These are phyloP conservation scores for Drosera spatulata DNA, from an alignment of 179 eudicot species.

Conservation along the genomic window DNA sequence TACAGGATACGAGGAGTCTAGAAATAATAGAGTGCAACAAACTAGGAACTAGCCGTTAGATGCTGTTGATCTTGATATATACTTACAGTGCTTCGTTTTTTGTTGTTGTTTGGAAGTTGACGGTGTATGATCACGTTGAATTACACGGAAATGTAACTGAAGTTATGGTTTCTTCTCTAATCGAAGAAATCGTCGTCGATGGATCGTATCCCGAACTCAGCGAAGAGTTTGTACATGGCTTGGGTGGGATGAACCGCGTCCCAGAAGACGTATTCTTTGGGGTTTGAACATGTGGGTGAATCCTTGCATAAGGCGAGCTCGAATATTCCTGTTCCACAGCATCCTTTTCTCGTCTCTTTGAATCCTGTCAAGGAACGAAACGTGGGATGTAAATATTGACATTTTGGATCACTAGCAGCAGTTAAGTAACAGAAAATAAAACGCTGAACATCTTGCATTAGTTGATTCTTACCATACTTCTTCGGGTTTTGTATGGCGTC, in stretches of 20 bases:
- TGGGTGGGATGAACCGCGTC: slow-evolving; percentile 14
- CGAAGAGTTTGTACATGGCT: slow-evolving; percentile 19
- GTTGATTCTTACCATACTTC: slow-evolving; percentile 17
- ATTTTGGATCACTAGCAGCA: not conserved
- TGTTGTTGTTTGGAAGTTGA: no score
- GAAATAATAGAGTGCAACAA: no score
- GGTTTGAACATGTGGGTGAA: slow-evolving; percentile 26
- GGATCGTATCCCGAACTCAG: slow-evolving; percentile 16
- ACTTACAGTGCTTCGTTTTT: no score
- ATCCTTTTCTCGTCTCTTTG: slow-evolving; percentile 7
- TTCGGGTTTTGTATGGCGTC: slow-evolving; percentile 22
- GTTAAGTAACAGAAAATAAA: not conserved
- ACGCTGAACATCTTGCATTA: not conserved
- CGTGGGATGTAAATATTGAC: not conserved
- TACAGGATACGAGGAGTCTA: no score
- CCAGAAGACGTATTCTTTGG: slow-evolving; percentile 4
- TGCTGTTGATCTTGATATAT: no score
- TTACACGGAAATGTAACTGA: no score
- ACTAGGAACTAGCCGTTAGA: no score
- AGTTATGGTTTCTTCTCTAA: no score
- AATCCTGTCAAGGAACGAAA: slow-evolving; percentile 2
- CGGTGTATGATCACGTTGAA: no score
- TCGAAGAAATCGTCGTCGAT: not conserved
- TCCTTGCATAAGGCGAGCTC: slow-evolving; percentile 2
- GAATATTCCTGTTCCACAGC: slow-evolving; percentile 5